Base-by-base conservation (phyloP, 495 filamentous ascomycete species). In the Talaromyces adpressus region DNA sequence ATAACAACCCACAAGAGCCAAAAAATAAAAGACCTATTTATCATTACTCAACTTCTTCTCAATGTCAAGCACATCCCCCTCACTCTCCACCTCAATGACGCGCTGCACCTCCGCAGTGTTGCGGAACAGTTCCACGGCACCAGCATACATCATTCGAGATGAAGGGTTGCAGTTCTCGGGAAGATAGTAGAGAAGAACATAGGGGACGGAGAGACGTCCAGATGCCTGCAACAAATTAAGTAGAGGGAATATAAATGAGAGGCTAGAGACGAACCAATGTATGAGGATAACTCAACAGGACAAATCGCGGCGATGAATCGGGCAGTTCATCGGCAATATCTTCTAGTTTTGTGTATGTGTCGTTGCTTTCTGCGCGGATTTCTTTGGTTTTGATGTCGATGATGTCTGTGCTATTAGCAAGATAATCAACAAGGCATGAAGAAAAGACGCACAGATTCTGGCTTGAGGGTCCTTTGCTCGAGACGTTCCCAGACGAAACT, bases 61-160 rank as follows among this genome's bases (percentile, higher is more conserved):
- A 34, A 96, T 84, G 18, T 85, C 84, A 63, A 85, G 85, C 68
- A 97, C 71, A 57, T 95, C 92, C 51, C 94, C 91, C 7, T 86
- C 79, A 11, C 78, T 82, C 62, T 91, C 84, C 20, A 96, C 84
- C 73, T 96, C 91, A 59, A 97, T 80, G 7, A 96, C 87, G 64
- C 84, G 85, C 30, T 88, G 88, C 29, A 91, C 91, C 77, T 96
- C 91, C 9, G 90, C 89, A 60, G 90, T 92, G 68, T 88, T 95
- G 66, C 93, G 86, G 86, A 98, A 91, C 75, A 97, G 75, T 77
- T 98, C 93, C 73, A 95, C 96, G 25, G 93, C 93, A 20, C 91
- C 87, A 18, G 94, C 94, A 76, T 98, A 98, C 77, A 92, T 82
- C 94, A 97, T 98, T 58, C 90, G 86, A 70, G 88, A 74, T 65